Evolutionary conservation across 2,329 filamentous ascomycete genomes (phyloP).

Genomic region (Phyllosticta citribraziliensis): DNA sequence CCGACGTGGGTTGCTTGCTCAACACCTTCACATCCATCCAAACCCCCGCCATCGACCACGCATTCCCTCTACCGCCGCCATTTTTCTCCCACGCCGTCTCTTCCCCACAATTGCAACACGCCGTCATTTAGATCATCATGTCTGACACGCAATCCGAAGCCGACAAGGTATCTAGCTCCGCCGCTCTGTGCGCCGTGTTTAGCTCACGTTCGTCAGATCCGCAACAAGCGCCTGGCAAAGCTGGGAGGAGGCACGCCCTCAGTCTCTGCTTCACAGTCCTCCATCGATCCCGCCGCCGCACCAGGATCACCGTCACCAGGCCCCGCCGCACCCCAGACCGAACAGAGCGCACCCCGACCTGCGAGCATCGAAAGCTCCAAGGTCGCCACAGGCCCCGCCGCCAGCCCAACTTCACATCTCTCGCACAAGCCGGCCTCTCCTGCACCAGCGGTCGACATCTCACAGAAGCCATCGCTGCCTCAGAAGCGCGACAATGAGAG

Average conservation of each 20-base stretch:
- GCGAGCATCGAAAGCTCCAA: neutral
- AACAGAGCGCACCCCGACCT: constrained; percentile 9
- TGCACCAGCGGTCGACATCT: constrained; percentile 26
- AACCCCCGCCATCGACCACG: neutral
- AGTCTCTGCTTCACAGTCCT: constrained; percentile 13
- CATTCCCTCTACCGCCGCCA: neutral
- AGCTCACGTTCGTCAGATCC: constrained; percentile 43
- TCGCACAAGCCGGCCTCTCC: constrained; percentile 25
- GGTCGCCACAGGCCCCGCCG: constrained; percentile 16
- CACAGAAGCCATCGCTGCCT: constrained; percentile 18
- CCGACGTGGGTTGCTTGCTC: neutral
- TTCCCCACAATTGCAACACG: neutral
- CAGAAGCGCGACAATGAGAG: constrained; percentile 23
- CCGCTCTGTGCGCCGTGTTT: constrained; percentile 8
- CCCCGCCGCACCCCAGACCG: constrained; percentile 5
- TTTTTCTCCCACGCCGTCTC: neutral
- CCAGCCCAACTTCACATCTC: constrained; percentile 14
- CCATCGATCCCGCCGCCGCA: constrained; percentile 12
- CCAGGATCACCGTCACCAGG: constrained; percentile 3
- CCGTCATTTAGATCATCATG: constrained; percentile 9
- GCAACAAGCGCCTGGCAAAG: constrained; percentile 57
- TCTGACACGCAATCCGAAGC: constrained; percentile 34
- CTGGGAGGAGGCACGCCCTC: constrained; percentile 37
- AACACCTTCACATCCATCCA: neutral
- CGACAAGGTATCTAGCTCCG: constrained; percentile 31